Evolutionary conservation across 192 early-diverging fungal genomes (phyloP), one percentile per base, ranked within the genome.

Genomic region (Backusella psychrophila): DNA sequence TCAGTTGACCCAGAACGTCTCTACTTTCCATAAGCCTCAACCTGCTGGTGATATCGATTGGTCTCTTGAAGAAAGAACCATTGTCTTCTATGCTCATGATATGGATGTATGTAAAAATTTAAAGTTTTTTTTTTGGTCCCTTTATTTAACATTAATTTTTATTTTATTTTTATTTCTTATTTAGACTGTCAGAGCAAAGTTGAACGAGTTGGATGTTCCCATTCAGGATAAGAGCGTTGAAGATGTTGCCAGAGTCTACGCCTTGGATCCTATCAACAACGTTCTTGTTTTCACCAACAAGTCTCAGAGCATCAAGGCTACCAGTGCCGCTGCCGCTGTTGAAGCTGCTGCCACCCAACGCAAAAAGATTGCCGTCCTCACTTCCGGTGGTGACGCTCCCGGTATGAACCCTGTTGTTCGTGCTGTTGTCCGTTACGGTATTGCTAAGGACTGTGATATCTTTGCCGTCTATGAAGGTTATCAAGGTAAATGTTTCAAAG

Each of bases 391-490:
- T 38, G 97, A 99, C 80, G 92, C 94, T 12, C 93, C 92, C n/a
- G 97, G 97, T 33, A 99, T 99, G 97, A 99, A 99, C 78, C 93
- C 97, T 29, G 93, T 92, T 31, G 97, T 99, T 34, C 87, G 97
- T 31, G 90, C 93, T 8, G 93, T 97, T 31, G 96, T 96, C 15
- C 90, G 97, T 33, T 91, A 95, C 76, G 91, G 94, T 1, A 91
- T 97, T 75, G 87, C 92, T 21, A 87, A 90, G 23, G 93, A 89
- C 8, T 97, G 95, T 82, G 86, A 93, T 33, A 92, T 95, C 3
- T 99, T 89, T 82, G 93, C 92, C 12, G 93, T 99, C 71, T 95
- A 95, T 77, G 97, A 99, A 77, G 97, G 97, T 15, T 99, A 97
- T 80, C 94, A 98, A 84, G 96, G 88, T 87, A 81, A 19, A 31